Conservation (phyloP, 495 filamentous ascomycete genomes). For the Neurospora pannonica region DNA sequence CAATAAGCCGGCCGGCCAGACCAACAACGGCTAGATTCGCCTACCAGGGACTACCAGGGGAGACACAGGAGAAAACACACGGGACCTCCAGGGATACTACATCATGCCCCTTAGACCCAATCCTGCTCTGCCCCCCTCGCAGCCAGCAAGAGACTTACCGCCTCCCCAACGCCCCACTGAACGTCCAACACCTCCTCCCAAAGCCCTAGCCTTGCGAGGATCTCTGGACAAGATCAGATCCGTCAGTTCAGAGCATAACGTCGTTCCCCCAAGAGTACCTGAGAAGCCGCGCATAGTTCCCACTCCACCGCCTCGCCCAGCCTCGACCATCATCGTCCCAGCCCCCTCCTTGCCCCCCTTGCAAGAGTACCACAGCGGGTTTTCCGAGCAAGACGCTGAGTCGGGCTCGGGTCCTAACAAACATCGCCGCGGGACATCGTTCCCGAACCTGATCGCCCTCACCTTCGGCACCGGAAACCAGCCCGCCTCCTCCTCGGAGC, state of each 20-base stretch:
- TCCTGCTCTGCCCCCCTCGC: neutral
- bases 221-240: constrained; percentile 10
- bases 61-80: neutral
- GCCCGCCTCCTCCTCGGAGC: constrained; percentile 24
- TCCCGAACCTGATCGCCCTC: constrained; percentile 27
- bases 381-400: constrained; percentile 19
- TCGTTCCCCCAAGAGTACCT: constrained; percentile 12
- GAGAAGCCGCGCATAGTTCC: constrained; percentile 13
- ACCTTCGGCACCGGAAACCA: constrained; percentile 21
- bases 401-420: constrained; percentile 9
- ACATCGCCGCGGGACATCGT: constrained; percentile 36
- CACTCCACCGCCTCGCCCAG: constrained; percentile 8
- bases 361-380: constrained; percentile 29
- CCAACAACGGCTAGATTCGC: neutral
- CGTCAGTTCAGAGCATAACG: neutral
- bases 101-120: neutral
- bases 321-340: constrained; percentile 10
- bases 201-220: constrained; percentile 12
- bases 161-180: neutral
- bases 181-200: constrained; percentile 1
- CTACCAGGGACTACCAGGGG: neutral
- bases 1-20: constrained; percentile 1
- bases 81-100: neutral
- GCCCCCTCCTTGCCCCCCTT: constrained; percentile 14
- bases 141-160: neutral